Conservation (phyloP, 768 basidiomycete species). For the Pholiota microspora region DNA sequence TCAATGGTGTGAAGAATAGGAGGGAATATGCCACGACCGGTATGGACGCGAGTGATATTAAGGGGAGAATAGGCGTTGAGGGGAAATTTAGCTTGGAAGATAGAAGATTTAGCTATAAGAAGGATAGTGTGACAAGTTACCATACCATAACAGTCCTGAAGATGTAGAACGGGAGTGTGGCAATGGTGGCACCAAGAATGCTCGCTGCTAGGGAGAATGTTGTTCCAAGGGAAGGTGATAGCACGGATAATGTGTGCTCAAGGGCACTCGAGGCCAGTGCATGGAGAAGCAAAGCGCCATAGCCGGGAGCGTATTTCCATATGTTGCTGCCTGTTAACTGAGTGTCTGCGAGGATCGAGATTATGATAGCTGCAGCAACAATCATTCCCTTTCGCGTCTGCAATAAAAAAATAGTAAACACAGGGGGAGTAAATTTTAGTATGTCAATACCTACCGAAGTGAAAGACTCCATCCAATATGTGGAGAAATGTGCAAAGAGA, state of each 20-base stretch:
- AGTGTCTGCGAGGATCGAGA: constrained; percentile 61
- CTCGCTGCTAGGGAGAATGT: constrained; percentile 55
- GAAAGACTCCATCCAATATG: constrained; percentile 61
- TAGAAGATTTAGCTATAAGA: constrained; percentile 10
- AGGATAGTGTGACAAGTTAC: neutral
- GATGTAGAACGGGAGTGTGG: constrained; percentile 63
- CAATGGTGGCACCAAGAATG: constrained; percentile 59
- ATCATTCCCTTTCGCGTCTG: constrained; percentile 52
- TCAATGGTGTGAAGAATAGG: constrained; percentile 58
- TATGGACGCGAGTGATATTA: constrained; percentile 54
- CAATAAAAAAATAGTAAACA: neutral
- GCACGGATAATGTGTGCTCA: constrained; percentile 57
- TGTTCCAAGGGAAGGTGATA: constrained; percentile 57
- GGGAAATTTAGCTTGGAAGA: constrained; percentile 47
- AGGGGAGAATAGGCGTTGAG: constrained; percentile 49
- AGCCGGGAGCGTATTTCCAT: constrained; percentile 55
- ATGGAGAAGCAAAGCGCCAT: constrained; percentile 62
- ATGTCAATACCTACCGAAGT: constrained; percentile 40
- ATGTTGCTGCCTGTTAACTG: constrained; percentile 36
- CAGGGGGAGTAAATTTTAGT: neutral
- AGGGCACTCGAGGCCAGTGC: constrained; percentile 58
- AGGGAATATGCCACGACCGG: constrained; percentile 62
- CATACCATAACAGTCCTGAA: constrained; percentile 60
- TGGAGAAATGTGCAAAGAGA: constrained; percentile 67
- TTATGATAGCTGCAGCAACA: constrained; percentile 43